Percentiles rank a stretch among this genome's conserved stretches.
Conservation (phyloP, 306 rosid species). For the Fragaria vesca region DNA sequence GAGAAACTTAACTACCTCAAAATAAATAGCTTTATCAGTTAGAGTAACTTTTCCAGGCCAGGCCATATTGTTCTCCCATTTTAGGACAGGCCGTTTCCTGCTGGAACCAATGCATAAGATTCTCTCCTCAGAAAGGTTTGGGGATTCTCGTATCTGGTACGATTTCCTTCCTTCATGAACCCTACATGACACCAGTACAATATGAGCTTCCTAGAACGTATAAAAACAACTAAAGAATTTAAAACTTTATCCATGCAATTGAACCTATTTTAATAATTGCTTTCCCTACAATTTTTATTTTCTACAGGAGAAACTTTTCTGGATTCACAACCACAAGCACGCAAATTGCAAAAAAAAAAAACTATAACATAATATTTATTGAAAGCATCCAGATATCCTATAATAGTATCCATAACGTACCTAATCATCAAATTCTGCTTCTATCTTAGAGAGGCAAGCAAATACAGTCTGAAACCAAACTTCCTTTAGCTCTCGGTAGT, state of each 20-base stretch:
- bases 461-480: not conserved
- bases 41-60: conserved; percentile 97
- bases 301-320: not conserved
- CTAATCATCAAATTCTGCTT: not conserved
- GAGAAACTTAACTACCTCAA: conserved; percentile 63
- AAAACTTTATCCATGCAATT: not conserved
- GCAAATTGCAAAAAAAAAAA: not conserved
- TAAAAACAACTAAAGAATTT: not conserved
- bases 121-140: conserved; percentile 58
- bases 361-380: not conserved
- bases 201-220: conserved; percentile 10
- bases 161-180: conserved; percentile 67
- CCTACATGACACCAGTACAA: conserved; percentile 51
- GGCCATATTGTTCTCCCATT: conserved; percentile 94
- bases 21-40: conserved; percentile 85
- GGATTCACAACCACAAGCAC: too few relatives aligned
- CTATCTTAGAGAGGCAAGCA: not conserved
- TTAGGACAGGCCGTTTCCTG: conserved; percentile 80
- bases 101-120: conserved; percentile 79
- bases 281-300: not conserved
- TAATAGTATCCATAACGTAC: not conserved
- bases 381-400: not conserved
- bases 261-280: not conserved
- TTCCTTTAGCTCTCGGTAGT: not conserved
- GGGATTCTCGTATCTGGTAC: conserved; percentile 63